Conservation (phyloP, 2,329 filamentous ascomycete species). For the Leptographium wingfieldii region DNA sequence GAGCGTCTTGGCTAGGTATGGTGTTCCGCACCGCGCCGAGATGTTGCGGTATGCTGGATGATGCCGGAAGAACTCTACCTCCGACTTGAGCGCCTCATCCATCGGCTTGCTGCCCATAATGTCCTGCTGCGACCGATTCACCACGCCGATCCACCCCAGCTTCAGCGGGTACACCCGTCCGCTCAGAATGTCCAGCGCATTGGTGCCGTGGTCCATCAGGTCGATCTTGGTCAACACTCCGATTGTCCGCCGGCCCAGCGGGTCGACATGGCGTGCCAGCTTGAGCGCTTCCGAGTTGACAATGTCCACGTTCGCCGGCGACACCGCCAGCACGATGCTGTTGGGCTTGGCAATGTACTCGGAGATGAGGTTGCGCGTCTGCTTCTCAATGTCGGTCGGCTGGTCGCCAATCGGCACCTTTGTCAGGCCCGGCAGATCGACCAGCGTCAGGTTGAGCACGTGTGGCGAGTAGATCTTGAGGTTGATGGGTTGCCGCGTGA, state of each 20-base stretch:
- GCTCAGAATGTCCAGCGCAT: conserved; percentile 96
- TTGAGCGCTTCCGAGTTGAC: conserved; percentile 98
- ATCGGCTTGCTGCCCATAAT: conserved; percentile 95
- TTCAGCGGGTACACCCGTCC: conserved; percentile 94
- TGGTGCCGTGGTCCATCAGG: conserved; percentile 96
- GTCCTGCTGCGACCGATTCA: conserved; percentile 96
- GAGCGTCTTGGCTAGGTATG: conserved; percentile 85
- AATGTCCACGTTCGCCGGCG: conserved; percentile 92
- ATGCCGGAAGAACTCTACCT: conserved; percentile 91
- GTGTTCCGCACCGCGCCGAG: conserved; percentile 81
- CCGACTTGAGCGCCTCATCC: conserved; percentile 76
- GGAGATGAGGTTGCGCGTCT: conserved; percentile 95
- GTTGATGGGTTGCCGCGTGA: conserved; percentile 94
- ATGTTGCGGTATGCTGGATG: conserved; percentile 97
- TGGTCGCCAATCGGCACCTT: conserved; percentile 36
- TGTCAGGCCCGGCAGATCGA: conserved; percentile 91
- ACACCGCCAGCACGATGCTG: conserved; percentile 93
- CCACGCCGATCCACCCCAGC: conserved; percentile 93
- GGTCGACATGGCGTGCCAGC: conserved; percentile 90
- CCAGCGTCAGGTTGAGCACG: conserved; percentile 88
- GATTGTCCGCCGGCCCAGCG: conserved; percentile 93
- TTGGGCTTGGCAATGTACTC: conserved; percentile 99
- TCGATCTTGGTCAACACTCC: conserved; percentile 98
- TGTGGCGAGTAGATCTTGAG: conserved; percentile 97
- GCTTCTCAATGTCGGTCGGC: conserved; percentile 33